phyloP scores from a whole-genome alignment of 257 asterid genomes.

The Voacanga thouarsii region DNA sequence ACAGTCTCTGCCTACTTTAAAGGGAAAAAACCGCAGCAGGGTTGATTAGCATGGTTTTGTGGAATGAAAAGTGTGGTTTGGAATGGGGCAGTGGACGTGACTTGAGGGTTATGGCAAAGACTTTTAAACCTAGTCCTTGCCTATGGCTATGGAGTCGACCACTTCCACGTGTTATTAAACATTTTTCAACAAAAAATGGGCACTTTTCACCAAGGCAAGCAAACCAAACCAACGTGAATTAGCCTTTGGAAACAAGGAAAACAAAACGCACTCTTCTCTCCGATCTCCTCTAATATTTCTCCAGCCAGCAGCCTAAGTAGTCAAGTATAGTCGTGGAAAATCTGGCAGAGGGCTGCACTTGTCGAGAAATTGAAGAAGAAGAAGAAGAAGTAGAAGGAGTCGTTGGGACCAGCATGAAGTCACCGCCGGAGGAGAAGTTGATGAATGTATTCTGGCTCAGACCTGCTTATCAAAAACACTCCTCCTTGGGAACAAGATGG shows the following conservation, averaged over 20 bases:
- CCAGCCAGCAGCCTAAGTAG: not conserved
- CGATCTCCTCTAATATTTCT: not conserved
- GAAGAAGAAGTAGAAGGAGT: not conserved
- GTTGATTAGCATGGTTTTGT: not conserved
- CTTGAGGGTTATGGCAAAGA: constrained; percentile 4
- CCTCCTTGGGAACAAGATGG: not conserved
- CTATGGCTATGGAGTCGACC: not conserved
- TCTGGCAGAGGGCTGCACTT: too few relatives aligned
- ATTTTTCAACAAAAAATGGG: not conserved
- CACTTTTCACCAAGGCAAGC: not conserved
- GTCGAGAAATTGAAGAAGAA: not conserved
- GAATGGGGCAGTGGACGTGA: not conserved
- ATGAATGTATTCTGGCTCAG: constrained; percentile 12
- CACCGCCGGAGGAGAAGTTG: not conserved
- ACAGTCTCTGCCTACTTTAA: too few relatives aligned
- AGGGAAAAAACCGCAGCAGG: not conserved
- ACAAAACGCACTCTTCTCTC: not conserved
- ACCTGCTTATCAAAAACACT: constrained; percentile 7
- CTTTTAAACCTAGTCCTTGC: not conserved
- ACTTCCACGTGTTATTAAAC: not conserved
- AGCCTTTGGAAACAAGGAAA: not conserved
- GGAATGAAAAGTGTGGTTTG: not conserved
- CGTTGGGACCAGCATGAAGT: not conserved
- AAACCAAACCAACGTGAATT: constrained; percentile 10
- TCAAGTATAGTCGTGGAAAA: too few relatives aligned